Evolutionary conservation across 495 filamentous ascomycete genomes (phyloP), one percentile per base, ranked within the genome.

Genomic region (Opeltia flavorubescens): DNA sequence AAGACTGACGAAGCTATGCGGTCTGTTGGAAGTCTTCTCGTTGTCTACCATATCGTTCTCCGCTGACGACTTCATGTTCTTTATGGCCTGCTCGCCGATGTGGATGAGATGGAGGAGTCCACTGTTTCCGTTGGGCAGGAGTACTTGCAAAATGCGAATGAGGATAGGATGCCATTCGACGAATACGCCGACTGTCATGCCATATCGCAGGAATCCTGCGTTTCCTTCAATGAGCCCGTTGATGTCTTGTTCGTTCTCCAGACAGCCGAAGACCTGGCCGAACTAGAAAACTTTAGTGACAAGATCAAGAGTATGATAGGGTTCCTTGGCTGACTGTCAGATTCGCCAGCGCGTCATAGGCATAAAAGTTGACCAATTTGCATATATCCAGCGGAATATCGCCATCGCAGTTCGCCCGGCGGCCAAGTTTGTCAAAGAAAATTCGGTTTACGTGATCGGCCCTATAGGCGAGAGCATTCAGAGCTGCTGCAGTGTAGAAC

Each of bases 341-440:
- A 56, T 60, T 68, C 63, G 80, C 60, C 65, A 83, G 60, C 30
- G 85, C 80, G 55, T 89, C 85, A 53, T 86, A 87, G 2, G 81
- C 81, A 55, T 46, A 45, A 12, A 31, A 30, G 20, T 9, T 9
- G 0, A 43, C 1, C 40, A 11, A 18, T 21, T 43, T 15, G 26
- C 21, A 43, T 24, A 43, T 25, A 2, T 25, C 40, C 15, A 36
- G 20, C 11, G 34, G 34, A 15, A 4, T 43, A 12, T 24, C 40
- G 2, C n/a, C 40, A 6, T 26, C 1, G 1, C n/a, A 24, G 11
- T 5, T 8, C 3, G 40, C 15, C 15, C 25, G 15, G 9, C 15
- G 21, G 2, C 17, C 0, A 5, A 43, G 21, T 21, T 43, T 43
- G 40, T 43, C 40, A 21, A 43, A 25, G 40, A 43, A 43, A 24